Evolutionary conservation across 2,329 filamentous ascomycete genomes (phyloP).

Genomic region (Aspergillus tanneri): DNA sequence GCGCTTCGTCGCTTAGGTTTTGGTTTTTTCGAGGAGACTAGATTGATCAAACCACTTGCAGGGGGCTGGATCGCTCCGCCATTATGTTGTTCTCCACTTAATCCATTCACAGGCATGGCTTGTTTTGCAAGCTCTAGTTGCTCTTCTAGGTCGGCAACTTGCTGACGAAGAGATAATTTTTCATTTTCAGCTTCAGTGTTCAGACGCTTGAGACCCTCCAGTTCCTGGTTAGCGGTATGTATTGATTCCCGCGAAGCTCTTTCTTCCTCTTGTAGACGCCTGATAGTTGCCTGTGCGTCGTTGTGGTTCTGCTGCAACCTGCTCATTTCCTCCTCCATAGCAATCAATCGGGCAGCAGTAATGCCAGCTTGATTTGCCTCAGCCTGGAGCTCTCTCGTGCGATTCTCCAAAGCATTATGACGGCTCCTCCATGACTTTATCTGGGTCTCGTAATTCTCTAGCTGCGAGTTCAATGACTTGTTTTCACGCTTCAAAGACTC

Average conservation of each 20-base stretch:
- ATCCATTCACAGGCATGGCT: constrained; percentile 67
- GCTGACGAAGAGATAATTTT: constrained; percentile 79
- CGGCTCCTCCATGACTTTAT: constrained; percentile 94
- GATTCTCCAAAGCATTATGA: constrained; percentile 83
- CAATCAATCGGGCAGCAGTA: constrained; percentile 81
- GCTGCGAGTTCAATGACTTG: constrained; percentile 80
- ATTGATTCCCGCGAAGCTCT: constrained; percentile 80
- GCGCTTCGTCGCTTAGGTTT: constrained; percentile 79
- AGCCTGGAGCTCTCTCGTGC: constrained; percentile 89
- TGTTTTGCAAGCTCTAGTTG: constrained; percentile 86
- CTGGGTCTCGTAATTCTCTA: constrained; percentile 94
- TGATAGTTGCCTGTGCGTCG: constrained; percentile 85
- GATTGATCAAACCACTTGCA: constrained; percentile 82
- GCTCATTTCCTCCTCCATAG: constrained; percentile 94
- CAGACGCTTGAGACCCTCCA: constrained; percentile 74
- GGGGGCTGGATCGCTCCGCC: constrained; percentile 58
- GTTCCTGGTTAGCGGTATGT: constrained; percentile 72
- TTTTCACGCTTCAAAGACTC: constrained; percentile 93
- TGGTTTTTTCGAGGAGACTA: constrained; percentile 95
- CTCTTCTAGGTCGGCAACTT: constrained; percentile 86
- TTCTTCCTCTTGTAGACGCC: constrained; percentile 92
- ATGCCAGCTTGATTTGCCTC: constrained; percentile 98
- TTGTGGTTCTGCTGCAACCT: constrained; percentile 85
- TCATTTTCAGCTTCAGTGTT: constrained; percentile 78
- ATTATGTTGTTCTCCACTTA: constrained; percentile 61